These are phyloP conservation scores for Fremontodendron californicum DNA, from an alignment of 345 rosid species.

Conservation along the genomic window DNA sequence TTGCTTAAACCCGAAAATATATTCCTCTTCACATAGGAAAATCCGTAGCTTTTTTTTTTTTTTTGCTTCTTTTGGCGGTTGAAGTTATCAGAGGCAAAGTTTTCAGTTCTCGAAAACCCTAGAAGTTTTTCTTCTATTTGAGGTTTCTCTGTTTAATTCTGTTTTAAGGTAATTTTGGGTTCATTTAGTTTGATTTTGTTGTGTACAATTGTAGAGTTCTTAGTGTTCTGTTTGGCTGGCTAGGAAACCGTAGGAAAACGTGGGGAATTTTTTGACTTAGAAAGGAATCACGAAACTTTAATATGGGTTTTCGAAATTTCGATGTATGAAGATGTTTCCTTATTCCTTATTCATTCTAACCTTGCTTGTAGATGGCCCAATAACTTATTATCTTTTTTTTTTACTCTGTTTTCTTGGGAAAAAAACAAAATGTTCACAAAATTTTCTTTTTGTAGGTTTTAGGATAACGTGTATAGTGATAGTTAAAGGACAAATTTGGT, in stretches of 20 bases:
- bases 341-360: not conserved
- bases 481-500: not conserved
- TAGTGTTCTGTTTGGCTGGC: not conserved
- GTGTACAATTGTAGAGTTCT: not conserved
- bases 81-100: not conserved
- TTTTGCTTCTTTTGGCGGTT: not conserved
- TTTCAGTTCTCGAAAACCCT: not conserved
- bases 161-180: not conserved
- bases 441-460: not conserved
- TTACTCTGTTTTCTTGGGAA: conserved; percentile 5
- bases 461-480: not conserved
- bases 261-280: not conserved
- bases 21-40: not conserved
- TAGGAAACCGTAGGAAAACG: not conserved
- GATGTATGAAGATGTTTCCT: not conserved
- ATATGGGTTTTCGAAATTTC: not conserved
- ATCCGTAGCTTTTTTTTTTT: not conserved
- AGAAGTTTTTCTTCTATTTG: not conserved
- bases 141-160: not conserved
- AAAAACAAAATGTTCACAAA: not conserved
- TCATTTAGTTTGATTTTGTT: not conserved
- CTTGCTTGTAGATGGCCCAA: not conserved
- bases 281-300: not conserved
- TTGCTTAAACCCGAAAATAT: not conserved
- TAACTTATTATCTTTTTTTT: not conserved